Conservation (phyloP, 1,284 basidiomycete genomes). For the Cryptococcus sp. region DNA sequence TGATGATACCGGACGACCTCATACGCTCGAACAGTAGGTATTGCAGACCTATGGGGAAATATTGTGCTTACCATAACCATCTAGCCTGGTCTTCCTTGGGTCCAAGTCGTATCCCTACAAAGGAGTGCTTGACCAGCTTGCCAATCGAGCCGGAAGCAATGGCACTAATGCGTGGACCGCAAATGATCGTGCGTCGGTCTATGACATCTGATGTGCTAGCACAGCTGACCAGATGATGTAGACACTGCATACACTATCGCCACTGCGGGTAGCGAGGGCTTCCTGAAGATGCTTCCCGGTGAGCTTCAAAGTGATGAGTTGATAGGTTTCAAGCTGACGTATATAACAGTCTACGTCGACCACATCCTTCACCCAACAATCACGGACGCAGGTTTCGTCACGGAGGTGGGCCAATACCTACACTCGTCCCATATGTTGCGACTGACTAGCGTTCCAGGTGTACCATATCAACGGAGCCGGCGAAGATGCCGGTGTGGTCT, state of each 20-base stretch:
- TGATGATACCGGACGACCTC: slow-evolving; percentile 88
- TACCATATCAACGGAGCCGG: slow-evolving; percentile 91
- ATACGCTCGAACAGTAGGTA: slow-evolving; percentile 80
- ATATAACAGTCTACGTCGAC: slow-evolving; percentile 75
- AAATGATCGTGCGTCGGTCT: slow-evolving; percentile 55
- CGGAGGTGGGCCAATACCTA: slow-evolving; percentile 64
- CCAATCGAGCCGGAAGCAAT: slow-evolving; percentile 92
- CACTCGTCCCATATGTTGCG: too few species aligned
- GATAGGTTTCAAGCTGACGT: background rate
- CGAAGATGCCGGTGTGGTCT: slow-evolving; percentile 93
- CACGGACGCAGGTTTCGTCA: slow-evolving; percentile 85
- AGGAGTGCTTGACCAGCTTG: slow-evolving; percentile 94
- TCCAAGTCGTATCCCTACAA: slow-evolving; percentile 95
- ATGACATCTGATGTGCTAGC: slow-evolving; percentile 12
- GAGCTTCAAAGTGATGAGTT: slow-evolving; percentile 4
- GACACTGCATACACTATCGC: slow-evolving; percentile 95
- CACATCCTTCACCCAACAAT: slow-evolving; percentile 97
- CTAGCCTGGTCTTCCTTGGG: slow-evolving; percentile 86
- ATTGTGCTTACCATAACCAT: slow-evolving; percentile 2
- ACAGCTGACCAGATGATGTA: slow-evolving; percentile 48
- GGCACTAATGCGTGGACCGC: slow-evolving; percentile 74
- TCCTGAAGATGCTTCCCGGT: slow-evolving; percentile 83
- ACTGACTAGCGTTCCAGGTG: slow-evolving; percentile 59
- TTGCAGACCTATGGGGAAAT: background rate
- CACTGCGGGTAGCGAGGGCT: slow-evolving; percentile 96